These are phyloP conservation scores for Caloboletus inedulis DNA, from an alignment of 1,284 basidiomycete species.

Conservation along the genomic window DNA sequence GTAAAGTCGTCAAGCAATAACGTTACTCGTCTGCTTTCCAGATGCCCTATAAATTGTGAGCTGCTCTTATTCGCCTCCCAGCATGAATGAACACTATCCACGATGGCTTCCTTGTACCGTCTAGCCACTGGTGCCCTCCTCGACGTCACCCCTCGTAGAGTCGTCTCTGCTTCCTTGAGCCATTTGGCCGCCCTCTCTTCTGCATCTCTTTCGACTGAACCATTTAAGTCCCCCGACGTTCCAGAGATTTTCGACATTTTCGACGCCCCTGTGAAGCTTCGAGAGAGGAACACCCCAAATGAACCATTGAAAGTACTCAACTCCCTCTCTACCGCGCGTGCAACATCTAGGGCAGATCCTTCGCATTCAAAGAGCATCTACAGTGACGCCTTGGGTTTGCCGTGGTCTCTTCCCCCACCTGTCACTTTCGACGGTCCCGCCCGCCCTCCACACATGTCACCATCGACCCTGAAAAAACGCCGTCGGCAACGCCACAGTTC, in stretches of 20 bases:
- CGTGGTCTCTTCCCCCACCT: constrained; percentile 39
- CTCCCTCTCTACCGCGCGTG: neutral
- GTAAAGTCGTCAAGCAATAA: neutral
- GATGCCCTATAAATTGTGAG: constrained; percentile 23
- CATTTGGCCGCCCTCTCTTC: constrained; percentile 9
- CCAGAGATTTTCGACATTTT: constrained; percentile 40
- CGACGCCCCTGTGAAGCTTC: constrained; percentile 38
- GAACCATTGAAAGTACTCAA: neutral
- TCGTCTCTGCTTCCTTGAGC: constrained; percentile 7
- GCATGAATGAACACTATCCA: neutral
- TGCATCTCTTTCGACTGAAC: constrained; percentile 2
- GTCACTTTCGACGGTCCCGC: constrained; percentile 47
- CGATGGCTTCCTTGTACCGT: constrained; percentile 18
- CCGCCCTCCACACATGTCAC: constrained; percentile 33
- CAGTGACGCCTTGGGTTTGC: constrained; percentile 6
- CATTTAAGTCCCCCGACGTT: constrained; percentile 1
- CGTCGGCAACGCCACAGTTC: constrained; percentile 16
- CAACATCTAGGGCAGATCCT: neutral
- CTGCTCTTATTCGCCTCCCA: neutral
- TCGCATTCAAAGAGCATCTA: constrained; percentile 3
- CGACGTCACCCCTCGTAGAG: constrained; percentile 6
- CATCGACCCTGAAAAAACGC: constrained; percentile 17
- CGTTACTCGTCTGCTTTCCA: neutral
- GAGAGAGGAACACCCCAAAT: constrained; percentile 20
- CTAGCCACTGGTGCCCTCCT: constrained; percentile 8